A percentile compares a stretch with the other conserved stretches of the same genome.
phyloP scores from a whole-genome alignment of 176 grass and related monocot species.

The Guadua angustifolia region DNA sequence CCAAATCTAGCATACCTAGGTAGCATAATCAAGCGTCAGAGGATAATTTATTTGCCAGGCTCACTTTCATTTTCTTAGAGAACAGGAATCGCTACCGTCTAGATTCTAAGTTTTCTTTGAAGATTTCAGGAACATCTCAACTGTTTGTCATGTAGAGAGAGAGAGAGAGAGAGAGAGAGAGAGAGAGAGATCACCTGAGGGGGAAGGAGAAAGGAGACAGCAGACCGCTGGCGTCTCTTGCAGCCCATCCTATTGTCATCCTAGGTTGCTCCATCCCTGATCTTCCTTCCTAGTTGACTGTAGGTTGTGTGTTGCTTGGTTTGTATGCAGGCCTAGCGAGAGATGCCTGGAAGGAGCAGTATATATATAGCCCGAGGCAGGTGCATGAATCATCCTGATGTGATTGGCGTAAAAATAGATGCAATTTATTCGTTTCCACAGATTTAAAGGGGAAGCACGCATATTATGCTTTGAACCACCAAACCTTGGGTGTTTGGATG shows the following conservation, averaged over 20 bases:
- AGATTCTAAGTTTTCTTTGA: not conserved
- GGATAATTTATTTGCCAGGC: no score
- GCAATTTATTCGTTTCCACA: not conserved
- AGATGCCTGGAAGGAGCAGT: not conserved
- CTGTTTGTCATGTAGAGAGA: no score
- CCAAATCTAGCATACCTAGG: no score
- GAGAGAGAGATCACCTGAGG: slow-evolving; percentile 17
- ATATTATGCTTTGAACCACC: not conserved
- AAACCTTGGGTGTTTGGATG: not conserved
- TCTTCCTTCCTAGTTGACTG: slow-evolving; percentile 5
- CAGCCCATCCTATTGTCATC: slow-evolving; percentile 26
- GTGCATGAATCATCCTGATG: not conserved
- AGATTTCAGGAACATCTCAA: not conserved
- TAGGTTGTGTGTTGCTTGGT: not conserved
- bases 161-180: not conserved
- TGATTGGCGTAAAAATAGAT: not conserved
- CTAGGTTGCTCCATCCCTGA: slow-evolving; percentile 22
- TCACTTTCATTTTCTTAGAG: no score
- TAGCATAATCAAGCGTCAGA: no score
- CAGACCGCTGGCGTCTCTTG: slow-evolving; percentile 33
- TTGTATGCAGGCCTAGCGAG: not conserved
- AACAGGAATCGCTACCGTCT: no score
- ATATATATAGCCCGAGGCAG: not conserved
- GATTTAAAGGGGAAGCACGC: not conserved
- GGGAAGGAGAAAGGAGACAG: slow-evolving; percentile 43